These are phyloP conservation scores for Fraxinus greggii DNA, from an alignment of 305 asterid genomes.

Conservation along the genomic window DNA sequence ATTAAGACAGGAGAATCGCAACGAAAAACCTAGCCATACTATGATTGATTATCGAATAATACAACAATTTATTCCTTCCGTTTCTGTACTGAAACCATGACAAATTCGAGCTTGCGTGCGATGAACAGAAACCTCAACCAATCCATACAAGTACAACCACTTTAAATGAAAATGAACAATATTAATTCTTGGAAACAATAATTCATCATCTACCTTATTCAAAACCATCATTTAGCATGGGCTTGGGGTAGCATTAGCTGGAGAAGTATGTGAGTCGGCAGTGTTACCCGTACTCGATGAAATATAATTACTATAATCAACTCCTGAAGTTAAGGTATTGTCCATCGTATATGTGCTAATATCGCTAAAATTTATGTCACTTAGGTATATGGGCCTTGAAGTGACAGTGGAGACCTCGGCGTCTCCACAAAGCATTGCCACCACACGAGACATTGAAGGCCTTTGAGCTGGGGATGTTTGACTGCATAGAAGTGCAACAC, in stretches of 20 bases:
- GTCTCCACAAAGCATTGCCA: neutral
- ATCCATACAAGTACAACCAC: neutral
- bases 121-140: neutral
- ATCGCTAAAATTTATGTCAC: constrained; percentile 52
- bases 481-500: constrained; percentile 59
- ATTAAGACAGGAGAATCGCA: neutral
- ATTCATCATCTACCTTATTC: constrained; percentile 33
- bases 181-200: neutral
- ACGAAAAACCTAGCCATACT: neutral
- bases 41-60: neutral
- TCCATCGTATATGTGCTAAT: constrained; percentile 26
- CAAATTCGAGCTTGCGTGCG: neutral
- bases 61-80: neutral
- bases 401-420: neutral
- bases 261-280: constrained; percentile 18
- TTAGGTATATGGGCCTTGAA: constrained; percentile 45
- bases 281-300: constrained; percentile 16
- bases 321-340: neutral
- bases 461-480: constrained; percentile 39
- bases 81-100: neutral
- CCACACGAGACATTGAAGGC: neutral
- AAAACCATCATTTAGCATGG: constrained; percentile 33
- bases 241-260: constrained; percentile 21
- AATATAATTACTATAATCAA: neutral
- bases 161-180: neutral